Evolutionary conservation across 78 protist species (phyloP), one percentile per base, ranked within the genome.

Genomic region (Dictyostelium citrinum): DNA sequence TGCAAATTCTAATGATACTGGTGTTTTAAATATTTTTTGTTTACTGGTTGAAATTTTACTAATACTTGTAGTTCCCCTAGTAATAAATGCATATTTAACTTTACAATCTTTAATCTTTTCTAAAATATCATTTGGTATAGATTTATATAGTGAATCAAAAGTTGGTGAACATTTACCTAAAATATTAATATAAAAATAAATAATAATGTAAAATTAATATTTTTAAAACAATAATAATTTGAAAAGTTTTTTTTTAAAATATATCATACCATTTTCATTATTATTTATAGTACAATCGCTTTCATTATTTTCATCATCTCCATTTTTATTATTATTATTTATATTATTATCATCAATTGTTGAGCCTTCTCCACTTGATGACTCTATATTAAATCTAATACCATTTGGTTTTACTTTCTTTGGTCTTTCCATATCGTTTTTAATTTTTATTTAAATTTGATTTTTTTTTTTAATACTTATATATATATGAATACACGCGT

Each of bases 1-100:
- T 49, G 91, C 91, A n/a, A 27, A 55, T 12, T 51, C 82, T 16
- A 84, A 20, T 17, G 72, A 27, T 17, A 75, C 92, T n/a, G 75
- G 92, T 76, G 67, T 43, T 77, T 86, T 86, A 35, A 86, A 86
- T 64, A 76, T 86, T 29, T 86, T 83, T 86, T 86, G 92, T 61
- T 86, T 86, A 27, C 76, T 51, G 0, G 92, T 86, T 27, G 92
- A 75, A 14, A 60, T 27, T 46, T 75, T 51, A 20, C 64, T 55
- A 20, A 55, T 55, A 55, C 64, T 55, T 0, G 61, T 84, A 6
- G 77, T 80, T 17, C 92, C 92, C 64, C 68, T 86, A 22, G 92
- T 76, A 17, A 86, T 76, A 41, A 76, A 86, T 61, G 92, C 92
- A 61, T 64, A 86, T 64, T 76, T 86, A n/a, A 86, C 81, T 77